Evolutionary conservation across 2,329 filamentous ascomycete genomes (phyloP), one percentile per base, ranked within the genome.

Genomic region (Monilinia polystroma): DNA sequence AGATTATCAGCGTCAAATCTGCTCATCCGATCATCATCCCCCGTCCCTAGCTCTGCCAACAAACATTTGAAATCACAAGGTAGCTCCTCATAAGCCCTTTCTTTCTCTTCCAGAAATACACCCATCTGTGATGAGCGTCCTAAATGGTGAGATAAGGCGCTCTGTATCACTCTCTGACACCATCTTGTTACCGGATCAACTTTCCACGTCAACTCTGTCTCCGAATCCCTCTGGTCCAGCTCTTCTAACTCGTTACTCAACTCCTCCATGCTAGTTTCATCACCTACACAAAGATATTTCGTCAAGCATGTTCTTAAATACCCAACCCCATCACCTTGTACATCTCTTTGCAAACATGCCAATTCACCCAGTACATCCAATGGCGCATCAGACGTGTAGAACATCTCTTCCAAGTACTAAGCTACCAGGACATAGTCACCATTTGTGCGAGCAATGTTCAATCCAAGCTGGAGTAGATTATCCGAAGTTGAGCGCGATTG

Each of bases 91-190:
- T 49, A 59, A 23, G 29, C 20, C 16, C n/a, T 0, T 1, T 35
- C 20, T 35, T 35, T 20, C 14, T 35, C 14, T 10, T 16, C 4
- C 3, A 59, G 10, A 29, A 23, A 23, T 6, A 6, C 2, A 49
- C n/a, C 14, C 10, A 1, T 3, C 20, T 5, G 29, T 35, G 0
- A 0, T 3, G 3, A 8, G 4, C 3, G 1, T 11, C 16, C 11
- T 6, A 59, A 29, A 3, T n/a, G 29, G 5, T 5, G 12, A 26
- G 4, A 3, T 41, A 59, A 35, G 16, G 57, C 43, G 12, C 12
- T 32, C 35, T 35, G 43, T n/a, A 59, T 35, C 0, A 20, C 20
- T 35, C 43, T n/a, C 35, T 18, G 43, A 20, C 43, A 49, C 20
- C 43, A 59, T 2, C 20, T 49, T 23, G 57, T 59, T 35, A 59